These are phyloP conservation scores for Volutella citrinella DNA, from an alignment of 2,329 filamentous ascomycete species.

Conservation along the genomic window DNA sequence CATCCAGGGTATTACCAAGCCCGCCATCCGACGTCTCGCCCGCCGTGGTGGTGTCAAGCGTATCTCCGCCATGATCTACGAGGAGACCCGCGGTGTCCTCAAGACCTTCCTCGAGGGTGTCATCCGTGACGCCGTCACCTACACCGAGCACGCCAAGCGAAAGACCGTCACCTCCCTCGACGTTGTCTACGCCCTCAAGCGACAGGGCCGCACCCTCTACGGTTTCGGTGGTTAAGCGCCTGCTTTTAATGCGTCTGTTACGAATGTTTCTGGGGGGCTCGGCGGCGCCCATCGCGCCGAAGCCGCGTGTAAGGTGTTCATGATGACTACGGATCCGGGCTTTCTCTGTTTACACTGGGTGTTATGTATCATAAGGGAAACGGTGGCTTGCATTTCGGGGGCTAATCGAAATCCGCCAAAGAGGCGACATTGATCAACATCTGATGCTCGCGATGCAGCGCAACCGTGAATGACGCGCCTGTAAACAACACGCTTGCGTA, in stretches of 20 bases:
- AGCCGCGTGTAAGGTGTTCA: conserved; percentile 36
- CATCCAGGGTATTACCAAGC: conserved; percentile 99
- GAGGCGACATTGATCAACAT: conserved; percentile 23
- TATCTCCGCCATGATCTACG: conserved; percentile 94
- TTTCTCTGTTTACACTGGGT: conserved; percentile 42
- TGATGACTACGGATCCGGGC: conserved; percentile 41
- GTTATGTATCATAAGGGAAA: conserved; percentile 45
- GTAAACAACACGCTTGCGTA: too few relatives aligned
- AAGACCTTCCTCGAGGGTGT: conserved; percentile 77
- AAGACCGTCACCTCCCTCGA: conserved; percentile 74
- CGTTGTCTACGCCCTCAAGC: conserved; percentile 64
- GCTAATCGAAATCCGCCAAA: conserved; percentile 30
- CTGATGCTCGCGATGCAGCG: too few relatives aligned
- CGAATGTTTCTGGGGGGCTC: conserved; percentile 29
- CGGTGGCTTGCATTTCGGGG: conserved; percentile 33
- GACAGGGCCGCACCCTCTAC: conserved; percentile 70
- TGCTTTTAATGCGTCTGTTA: conserved; percentile 33
- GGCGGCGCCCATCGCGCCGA: conserved; percentile 12
- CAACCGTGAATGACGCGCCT: too few relatives aligned
- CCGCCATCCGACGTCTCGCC: conserved; percentile 95
- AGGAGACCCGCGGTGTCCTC: conserved; percentile 73
- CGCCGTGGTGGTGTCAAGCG: conserved; percentile 99
- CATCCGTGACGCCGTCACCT: conserved; percentile 73
- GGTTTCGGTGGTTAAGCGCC: conserved; percentile 75
- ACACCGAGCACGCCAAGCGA: conserved; percentile 94